A percentile compares a stretch with the other conserved stretches of the same genome.
Evolutionary conservation across 2,329 filamentous ascomycete species (phyloP).

Genomic region (Plenodomus lindquistii): DNA sequence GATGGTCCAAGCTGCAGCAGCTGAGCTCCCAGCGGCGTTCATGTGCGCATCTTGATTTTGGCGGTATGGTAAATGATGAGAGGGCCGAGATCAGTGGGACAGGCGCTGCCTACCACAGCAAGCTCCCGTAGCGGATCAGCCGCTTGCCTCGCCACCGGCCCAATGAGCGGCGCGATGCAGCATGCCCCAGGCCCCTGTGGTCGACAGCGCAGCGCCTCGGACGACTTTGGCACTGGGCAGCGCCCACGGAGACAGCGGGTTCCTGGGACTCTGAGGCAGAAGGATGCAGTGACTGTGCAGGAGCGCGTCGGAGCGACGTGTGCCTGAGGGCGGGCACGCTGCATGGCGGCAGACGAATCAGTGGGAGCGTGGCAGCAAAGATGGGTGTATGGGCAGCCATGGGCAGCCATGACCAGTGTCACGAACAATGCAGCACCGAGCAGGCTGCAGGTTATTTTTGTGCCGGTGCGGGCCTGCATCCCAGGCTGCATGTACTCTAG

Average conservation of each 20-base stretch:
- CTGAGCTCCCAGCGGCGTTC: slow-evolving; percentile 14
- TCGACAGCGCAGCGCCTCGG: slow-evolving; percentile 14
- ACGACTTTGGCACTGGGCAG: neutral
- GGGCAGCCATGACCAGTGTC: slow-evolving; percentile 25
- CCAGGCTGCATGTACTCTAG: slow-evolving; percentile 5
- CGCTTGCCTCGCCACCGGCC: slow-evolving; percentile 19
- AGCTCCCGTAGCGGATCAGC: slow-evolving; percentile 33
- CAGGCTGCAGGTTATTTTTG: slow-evolving; percentile 33
- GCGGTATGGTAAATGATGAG: slow-evolving; percentile 17
- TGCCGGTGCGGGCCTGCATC: slow-evolving; percentile 11
- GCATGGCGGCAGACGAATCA: slow-evolving; percentile 1
- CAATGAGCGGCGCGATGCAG: slow-evolving; percentile 16
- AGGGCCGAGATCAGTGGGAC: slow-evolving; percentile 15
- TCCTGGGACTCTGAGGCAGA: no score
- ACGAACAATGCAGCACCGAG: slow-evolving; percentile 25
- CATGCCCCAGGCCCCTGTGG: slow-evolving; percentile 17
- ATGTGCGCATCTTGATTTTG: slow-evolving; percentile 22
- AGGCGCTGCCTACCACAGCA: slow-evolving; percentile 13
- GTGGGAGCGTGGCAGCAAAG: slow-evolving; percentile 13
- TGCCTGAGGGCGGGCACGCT: neutral
- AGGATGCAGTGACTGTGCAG: no score
- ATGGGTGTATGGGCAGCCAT: slow-evolving; percentile 4
- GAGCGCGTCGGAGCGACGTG: neutral
- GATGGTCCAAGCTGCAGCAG: slow-evolving; percentile 16
- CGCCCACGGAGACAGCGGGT: neutral